Percentiles rank a stretch among this genome's conserved stretches.
These are phyloP conservation scores for Fraxinus cuspidata DNA, from an alignment of 257 asterid genomes.

Conservation along the genomic window DNA sequence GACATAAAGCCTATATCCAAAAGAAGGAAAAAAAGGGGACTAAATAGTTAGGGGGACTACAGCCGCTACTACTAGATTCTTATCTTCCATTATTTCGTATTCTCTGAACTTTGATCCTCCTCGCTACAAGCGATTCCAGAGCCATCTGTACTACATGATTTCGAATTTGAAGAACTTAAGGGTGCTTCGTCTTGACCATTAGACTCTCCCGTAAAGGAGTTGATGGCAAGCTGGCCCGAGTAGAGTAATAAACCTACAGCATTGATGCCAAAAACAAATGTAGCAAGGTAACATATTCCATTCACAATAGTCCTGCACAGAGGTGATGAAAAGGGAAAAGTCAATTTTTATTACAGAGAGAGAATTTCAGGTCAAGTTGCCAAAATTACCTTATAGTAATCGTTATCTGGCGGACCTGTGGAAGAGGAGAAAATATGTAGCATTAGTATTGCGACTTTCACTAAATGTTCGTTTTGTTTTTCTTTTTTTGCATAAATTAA, in stretches of 20 bases:
- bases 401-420: conserved; percentile 89
- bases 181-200: conserved; percentile 33
- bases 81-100: conserved; percentile 17
- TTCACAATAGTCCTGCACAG: conserved; percentile 76
- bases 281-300: conserved; percentile 88
- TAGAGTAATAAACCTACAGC: conserved; percentile 76
- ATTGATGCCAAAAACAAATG: conserved; percentile 81
- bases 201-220: conserved; percentile 60
- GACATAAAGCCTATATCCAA: too few species aligned
- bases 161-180: conserved; percentile 35
- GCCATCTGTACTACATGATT: conserved; percentile 30
- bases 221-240: conserved; percentile 78
- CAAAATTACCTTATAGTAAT: conserved; percentile 71
- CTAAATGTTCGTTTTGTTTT: neutral
- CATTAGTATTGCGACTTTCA: conserved; percentile 18
- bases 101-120: conserved; percentile 33
- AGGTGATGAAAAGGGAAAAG: conserved; percentile 17
- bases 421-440: conserved; percentile 12
- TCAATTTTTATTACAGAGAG: neutral
- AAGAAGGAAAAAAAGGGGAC: neutral
- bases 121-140: conserved; percentile 26
- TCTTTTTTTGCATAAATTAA: too few species aligned
- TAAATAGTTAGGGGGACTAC: conserved; percentile 16
- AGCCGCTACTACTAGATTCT: conserved; percentile 17
- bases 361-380: conserved; percentile 3